Evolutionary conservation across 2,329 filamentous ascomycete species (phyloP).

Genomic region (Exophiala sp.): DNA sequence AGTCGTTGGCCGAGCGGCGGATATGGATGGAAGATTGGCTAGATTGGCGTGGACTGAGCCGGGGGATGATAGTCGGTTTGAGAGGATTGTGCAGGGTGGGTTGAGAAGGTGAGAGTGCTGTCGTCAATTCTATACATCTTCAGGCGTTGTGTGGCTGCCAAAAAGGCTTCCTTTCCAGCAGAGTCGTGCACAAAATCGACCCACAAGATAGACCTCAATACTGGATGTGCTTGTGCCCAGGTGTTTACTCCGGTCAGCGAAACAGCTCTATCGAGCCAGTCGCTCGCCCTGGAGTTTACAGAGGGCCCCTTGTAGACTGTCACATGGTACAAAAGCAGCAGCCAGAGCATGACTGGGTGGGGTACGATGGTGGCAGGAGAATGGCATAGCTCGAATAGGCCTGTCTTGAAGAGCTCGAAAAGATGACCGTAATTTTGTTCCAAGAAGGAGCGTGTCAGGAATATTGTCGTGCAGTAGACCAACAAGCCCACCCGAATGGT

Average conservation of each 20-base stretch:
- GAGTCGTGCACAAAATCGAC: constrained; percentile 6
- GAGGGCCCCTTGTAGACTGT: not conserved
- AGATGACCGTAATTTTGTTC: not conserved
- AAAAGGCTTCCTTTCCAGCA: not conserved
- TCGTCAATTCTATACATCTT: no score
- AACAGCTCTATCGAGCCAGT: not conserved
- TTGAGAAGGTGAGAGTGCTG: not conserved
- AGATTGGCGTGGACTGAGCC: constrained; percentile 1
- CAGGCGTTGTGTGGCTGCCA: not conserved
- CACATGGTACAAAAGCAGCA: not conserved
- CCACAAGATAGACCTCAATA: constrained; percentile 10
- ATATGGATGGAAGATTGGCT: not conserved
- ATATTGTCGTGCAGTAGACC: constrained; percentile 1
- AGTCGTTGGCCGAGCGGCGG: constrained; percentile 10
- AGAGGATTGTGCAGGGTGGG: constrained; percentile 11
- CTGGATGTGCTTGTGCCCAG: not conserved
- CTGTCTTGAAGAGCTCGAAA: not conserved
- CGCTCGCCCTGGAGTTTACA: not conserved
- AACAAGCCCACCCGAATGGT: not conserved
- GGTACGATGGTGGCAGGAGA: not conserved
- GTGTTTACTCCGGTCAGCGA: not conserved
- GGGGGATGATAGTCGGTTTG: constrained; percentile 7
- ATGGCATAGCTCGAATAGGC: not conserved
- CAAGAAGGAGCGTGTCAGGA: not conserved
- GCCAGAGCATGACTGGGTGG: not conserved